Percentiles rank a stretch among this genome's conserved stretches.
Evolutionary conservation across 768 basidiomycete genomes (phyloP).

Genomic region (Holtermannia corniformis): DNA sequence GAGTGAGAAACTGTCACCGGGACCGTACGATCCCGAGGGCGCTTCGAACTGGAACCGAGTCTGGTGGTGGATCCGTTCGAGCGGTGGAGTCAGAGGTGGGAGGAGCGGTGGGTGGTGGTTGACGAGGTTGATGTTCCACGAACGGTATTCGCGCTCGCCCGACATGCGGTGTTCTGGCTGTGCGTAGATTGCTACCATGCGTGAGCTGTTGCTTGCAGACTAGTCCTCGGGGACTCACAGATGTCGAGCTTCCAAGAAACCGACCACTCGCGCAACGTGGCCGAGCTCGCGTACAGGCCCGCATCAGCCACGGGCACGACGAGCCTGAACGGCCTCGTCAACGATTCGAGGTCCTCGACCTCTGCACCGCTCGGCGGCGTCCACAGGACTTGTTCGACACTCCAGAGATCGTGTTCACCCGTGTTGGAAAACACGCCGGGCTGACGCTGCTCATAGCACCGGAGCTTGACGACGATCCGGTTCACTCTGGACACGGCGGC

Average conservation of each 20-base stretch:
- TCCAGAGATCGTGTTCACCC: conserved; percentile 18
- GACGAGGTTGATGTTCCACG: conserved; percentile 19
- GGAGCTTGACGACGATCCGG: conserved; percentile 10
- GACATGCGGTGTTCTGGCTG: too few relatives aligned
- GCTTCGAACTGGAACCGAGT: neutral
- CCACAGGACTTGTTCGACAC: conserved; percentile 15
- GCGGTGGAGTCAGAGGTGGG: conserved; percentile 26
- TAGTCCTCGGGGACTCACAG: neutral
- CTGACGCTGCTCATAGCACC: conserved; percentile 18
- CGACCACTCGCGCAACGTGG: neutral
- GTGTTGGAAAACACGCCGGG: conserved; percentile 10
- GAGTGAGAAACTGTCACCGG: conserved; percentile 20
- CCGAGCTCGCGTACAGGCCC: neutral
- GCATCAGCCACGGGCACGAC: conserved; percentile 22
- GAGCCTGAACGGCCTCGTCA: conserved; percentile 18
- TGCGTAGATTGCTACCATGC: too few relatives aligned
- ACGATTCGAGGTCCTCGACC: conserved; percentile 21
- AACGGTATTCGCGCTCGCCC: too few relatives aligned
- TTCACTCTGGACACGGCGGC: conserved; percentile 16
- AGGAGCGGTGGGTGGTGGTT: conserved; percentile 15
- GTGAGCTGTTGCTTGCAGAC: too few relatives aligned
- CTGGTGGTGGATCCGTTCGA: neutral
- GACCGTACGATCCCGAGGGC: conserved; percentile 23
- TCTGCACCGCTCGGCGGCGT: conserved; percentile 2
- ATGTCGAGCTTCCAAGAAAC: neutral